Percentiles rank a stretch among this genome's conserved stretches.
Evolutionary conservation across 176 grass and related monocot genomes (phyloP).

Genomic region (Melocanna baccifera): DNA sequence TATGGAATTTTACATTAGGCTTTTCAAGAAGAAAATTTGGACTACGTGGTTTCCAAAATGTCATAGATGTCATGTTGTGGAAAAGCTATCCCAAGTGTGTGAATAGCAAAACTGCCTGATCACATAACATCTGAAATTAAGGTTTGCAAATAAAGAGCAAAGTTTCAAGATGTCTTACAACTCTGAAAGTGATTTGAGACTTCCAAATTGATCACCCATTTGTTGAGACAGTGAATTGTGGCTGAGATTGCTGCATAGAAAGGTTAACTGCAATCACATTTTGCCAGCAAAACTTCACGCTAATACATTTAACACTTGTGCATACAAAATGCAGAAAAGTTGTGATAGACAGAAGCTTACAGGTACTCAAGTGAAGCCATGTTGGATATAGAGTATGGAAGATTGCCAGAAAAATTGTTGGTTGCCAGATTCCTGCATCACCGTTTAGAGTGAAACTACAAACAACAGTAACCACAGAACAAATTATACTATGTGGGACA

Average conservation of each 20-base stretch:
- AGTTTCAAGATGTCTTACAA: conserved; percentile 59
- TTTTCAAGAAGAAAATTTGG: not conserved
- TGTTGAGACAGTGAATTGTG: conserved; percentile 67
- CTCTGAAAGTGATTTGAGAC: conserved; percentile 64
- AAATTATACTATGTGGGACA: conserved; percentile 12
- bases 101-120: not conserved
- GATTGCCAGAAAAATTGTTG: conserved; percentile 73
- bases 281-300: conserved; percentile 10
- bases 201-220: conserved; percentile 72
- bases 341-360: conserved; percentile 50
- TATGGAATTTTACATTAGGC: conserved; percentile 4
- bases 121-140: not conserved
- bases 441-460: conserved; percentile 26
- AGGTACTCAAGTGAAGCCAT: conserved; percentile 79
- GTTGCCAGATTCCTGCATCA: conserved; percentile 71
- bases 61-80: not conserved
- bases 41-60: conserved; percentile 11
- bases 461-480: not conserved
- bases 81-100: not conserved
- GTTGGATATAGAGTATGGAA: conserved; percentile 82
- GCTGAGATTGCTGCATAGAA: conserved; percentile 75
- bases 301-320: not conserved
- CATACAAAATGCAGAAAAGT: conserved; percentile 7
- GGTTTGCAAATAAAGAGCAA: conserved; percentile 16
- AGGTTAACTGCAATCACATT: conserved; percentile 21